Base-by-base conservation (phyloP, 805 yeast genomes). In the Zygotorulaspora danielsina region DNA sequence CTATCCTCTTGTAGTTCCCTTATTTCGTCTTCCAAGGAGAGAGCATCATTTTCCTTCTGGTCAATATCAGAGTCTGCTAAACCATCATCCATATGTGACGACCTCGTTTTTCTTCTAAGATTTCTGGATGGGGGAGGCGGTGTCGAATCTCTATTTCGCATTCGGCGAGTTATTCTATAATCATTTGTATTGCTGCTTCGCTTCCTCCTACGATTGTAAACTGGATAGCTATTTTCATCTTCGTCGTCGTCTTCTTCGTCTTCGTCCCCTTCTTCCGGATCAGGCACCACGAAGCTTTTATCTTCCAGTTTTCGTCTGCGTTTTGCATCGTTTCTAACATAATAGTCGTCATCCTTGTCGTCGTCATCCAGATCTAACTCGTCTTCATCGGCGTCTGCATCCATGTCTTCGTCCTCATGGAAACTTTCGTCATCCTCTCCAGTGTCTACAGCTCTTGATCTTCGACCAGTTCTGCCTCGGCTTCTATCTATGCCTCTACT, bases 1-100 rank as follows among this genome's bases (percentile, higher is more conserved):
- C 85, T 79, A 10, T 80, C 78, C 3, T 78, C 80, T 52, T 77
- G 73, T 32, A 83, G 57, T 19, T 80, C 87, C 38, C 73, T 75
- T 11, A 84, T 66, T 56, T 84, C 95, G 47, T 81, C 78, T 36
- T 75, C 75, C 22, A 84, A 41, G 0, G 76, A 64, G n/a, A 67
- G 20, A 18, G 51, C 45, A 18, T 49, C 57, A 11, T 46, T 45
- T n/a, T 51, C 57, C 11, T 51, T 56, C 15, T 47, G 53, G 11
- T 34, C 53, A n/a, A 42, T 54, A 7, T 45, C 53, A 29, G 44
- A 55, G 19, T 48, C 46, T 8, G 53, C 61, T 3, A 50, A 57
- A 33, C 56, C 63, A n/a, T 60, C 66, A 9, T 50, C 59, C 6
- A 27, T 41, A 35, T 45, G 50, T 5, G 50, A 30, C 6, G 53